A percentile compares a stretch with the other conserved stretches of the same genome.
Conservation (phyloP, 768 basidiomycete species). For the Lactarius akahatsu region DNA sequence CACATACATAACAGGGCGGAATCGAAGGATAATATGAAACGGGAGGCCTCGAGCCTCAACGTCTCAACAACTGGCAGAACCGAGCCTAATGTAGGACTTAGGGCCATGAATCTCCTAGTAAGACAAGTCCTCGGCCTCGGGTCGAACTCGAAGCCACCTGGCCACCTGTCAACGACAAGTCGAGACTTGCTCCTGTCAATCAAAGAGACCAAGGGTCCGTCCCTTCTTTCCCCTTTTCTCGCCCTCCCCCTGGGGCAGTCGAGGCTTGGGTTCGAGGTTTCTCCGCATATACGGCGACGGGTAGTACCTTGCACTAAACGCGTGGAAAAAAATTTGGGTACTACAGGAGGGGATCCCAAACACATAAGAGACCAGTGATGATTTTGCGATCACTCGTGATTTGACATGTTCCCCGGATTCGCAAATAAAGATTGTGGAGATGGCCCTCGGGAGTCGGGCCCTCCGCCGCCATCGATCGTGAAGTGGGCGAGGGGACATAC, state of each 20-base stretch:
- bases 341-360: neutral
- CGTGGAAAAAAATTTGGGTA: neutral
- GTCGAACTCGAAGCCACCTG: neutral
- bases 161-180: neutral
- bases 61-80: neutral
- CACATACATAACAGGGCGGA: neutral
- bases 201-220: neutral
- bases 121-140: neutral
- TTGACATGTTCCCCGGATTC: slow-evolving; percentile 1
- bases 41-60: neutral
- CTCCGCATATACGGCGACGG: neutral
- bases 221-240: neutral
- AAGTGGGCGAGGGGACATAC: neutral
- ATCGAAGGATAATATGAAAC: neutral
- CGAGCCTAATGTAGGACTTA: neutral
- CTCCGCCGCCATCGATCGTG: neutral
- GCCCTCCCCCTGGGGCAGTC: neutral
- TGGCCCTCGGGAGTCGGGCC: neutral
- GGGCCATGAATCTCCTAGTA: neutral
- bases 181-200: slow-evolving; percentile 1
- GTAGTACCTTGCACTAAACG: neutral
- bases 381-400: neutral
- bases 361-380: neutral
- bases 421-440: neutral
- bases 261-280: slow-evolving; percentile 4